Conservation (phyloP, 2,329 filamentous ascomycete genomes). For the Thelonectria blattea region DNA sequence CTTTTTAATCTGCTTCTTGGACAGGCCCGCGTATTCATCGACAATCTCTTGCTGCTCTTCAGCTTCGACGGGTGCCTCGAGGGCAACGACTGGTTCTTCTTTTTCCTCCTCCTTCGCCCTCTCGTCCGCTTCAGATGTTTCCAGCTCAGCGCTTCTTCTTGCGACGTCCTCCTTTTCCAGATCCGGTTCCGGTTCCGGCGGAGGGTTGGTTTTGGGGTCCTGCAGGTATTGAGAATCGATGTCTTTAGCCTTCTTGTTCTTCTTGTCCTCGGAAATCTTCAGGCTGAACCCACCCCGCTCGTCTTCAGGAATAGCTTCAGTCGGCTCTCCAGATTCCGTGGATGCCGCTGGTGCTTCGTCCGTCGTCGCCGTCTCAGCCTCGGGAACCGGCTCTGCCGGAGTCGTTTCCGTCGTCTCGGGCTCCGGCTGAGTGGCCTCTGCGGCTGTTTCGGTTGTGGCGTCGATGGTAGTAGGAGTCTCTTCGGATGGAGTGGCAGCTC, state of each 20-base stretch:
- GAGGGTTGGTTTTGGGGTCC: slow-evolving; percentile 36
- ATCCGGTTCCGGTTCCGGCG: slow-evolving; percentile 34
- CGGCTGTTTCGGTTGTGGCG: slow-evolving; percentile 18
- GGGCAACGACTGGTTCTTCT: slow-evolving; percentile 21
- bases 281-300: slow-evolving; percentile 40
- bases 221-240: slow-evolving; percentile 39
- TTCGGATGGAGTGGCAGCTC: slow-evolving; percentile 23
- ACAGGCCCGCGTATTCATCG: slow-evolving; percentile 35
- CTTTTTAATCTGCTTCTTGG: slow-evolving; percentile 38
- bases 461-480: slow-evolving; percentile 20
- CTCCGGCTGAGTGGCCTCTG: slow-evolving; percentile 22
- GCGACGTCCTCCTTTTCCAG: slow-evolving; percentile 37
- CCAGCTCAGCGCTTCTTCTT: slow-evolving; percentile 33
- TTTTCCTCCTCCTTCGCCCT: slow-evolving; percentile 25
- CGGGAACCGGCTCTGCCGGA: slow-evolving; percentile 17
- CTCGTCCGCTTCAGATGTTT: slow-evolving; percentile 25
- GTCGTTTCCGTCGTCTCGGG: slow-evolving; percentile 25
- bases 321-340: slow-evolving; percentile 28
- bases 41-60: slow-evolving; percentile 29
- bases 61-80: slow-evolving; percentile 27
- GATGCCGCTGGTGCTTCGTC: slow-evolving; percentile 25
- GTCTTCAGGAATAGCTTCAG: slow-evolving; percentile 38
- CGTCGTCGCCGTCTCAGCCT: slow-evolving; percentile 14
- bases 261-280: slow-evolving; percentile 41
- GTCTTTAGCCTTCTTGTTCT: slow-evolving; percentile 44